phyloP scores from a whole-genome alignment of 2,329 filamentous ascomycete genomes.

The Chaetomium sp. region DNA sequence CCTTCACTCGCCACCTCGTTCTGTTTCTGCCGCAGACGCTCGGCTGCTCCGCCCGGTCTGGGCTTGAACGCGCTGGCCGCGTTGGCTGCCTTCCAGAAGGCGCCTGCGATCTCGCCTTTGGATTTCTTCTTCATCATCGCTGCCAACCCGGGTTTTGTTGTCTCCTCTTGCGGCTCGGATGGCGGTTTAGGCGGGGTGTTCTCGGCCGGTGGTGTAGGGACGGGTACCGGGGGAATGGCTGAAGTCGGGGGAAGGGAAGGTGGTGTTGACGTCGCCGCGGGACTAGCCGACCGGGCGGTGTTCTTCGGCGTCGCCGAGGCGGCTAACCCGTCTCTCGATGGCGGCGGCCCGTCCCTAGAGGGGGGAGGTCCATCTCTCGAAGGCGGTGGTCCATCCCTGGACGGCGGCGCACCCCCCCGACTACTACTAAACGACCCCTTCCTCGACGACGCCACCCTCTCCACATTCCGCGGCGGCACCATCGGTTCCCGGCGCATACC shows the following conservation, averaged over 20 bases:
- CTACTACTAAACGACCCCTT: slow-evolving; percentile 34
- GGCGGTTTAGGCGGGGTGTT: slow-evolving; percentile 28
- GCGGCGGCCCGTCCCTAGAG: too few relatives aligned
- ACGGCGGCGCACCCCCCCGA: slow-evolving; percentile 17
- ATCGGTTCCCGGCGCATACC: slow-evolving; percentile 38
- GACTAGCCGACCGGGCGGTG: slow-evolving; percentile 6
- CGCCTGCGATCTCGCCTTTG: slow-evolving; percentile 64
- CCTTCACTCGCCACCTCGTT: slow-evolving; percentile 52
- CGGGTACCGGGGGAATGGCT: slow-evolving; percentile 7
- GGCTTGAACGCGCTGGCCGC: slow-evolving; percentile 74
- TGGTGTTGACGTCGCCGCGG: slow-evolving; percentile 23
- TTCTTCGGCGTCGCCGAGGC: slow-evolving; percentile 13
- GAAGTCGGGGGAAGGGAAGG: slow-evolving; percentile 24
- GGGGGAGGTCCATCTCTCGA: too few relatives aligned
- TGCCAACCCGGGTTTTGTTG: slow-evolving; percentile 65
- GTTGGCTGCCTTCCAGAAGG: slow-evolving; percentile 73
- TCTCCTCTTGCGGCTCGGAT: slow-evolving; percentile 36
- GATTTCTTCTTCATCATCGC: slow-evolving; percentile 84
- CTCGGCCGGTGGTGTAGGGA: slow-evolving; percentile 19
- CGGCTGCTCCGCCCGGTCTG: slow-evolving; percentile 76
- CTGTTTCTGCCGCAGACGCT: slow-evolving; percentile 61
- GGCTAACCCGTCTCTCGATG: too few relatives aligned
- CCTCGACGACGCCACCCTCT: slow-evolving; percentile 39
- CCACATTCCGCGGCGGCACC: slow-evolving; percentile 45
- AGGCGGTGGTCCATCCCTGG: too few relatives aligned